Conservation (phyloP, 2,329 filamentous ascomycete species). For the Pseudocercospora pini-densiflorae region DNA sequence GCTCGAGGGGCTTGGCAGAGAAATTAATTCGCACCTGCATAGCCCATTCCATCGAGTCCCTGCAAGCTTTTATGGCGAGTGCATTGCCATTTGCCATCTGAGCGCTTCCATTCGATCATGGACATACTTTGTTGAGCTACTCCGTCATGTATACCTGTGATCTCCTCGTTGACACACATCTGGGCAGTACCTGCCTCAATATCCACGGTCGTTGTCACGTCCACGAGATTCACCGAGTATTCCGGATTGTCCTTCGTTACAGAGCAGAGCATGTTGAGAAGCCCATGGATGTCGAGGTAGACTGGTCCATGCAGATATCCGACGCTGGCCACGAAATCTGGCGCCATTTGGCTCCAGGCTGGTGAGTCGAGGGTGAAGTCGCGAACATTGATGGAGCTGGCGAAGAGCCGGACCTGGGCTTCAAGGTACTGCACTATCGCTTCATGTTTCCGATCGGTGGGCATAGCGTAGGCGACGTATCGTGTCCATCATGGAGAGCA, state of each 20-base stretch:
- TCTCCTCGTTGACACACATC: conserved; percentile 4
- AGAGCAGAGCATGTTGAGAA: conserved; percentile 3
- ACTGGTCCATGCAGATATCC: background rate
- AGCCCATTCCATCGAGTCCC: conserved; percentile 1
- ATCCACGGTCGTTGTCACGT: conserved; percentile 6
- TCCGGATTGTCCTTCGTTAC: conserved; percentile 10
- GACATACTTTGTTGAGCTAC: conserved; percentile 10
- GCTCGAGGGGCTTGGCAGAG: background rate
- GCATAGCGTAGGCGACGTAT: background rate
- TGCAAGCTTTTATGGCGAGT: conserved; percentile 9
- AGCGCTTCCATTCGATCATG: conserved; percentile 8
- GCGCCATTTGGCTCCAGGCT: conserved; percentile 7
- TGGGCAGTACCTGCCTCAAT: background rate
- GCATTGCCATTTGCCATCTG: conserved; percentile 8
- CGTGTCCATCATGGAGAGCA: background rate
- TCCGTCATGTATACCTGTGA: conserved; percentile 8
- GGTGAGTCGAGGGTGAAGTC: conserved; percentile 1
- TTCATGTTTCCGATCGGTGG: background rate
- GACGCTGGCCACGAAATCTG: background rate
- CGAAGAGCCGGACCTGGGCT: conserved; percentile 1
- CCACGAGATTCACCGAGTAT: conserved; percentile 7
- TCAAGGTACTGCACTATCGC: background rate
- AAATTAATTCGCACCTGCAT: background rate
- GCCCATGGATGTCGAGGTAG: background rate
- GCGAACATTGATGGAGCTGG: background rate